Evolutionary conservation across 768 basidiomycete genomes (phyloP), one percentile per base, ranked within the genome.

Genomic region (Tylopilus intermedius): DNA sequence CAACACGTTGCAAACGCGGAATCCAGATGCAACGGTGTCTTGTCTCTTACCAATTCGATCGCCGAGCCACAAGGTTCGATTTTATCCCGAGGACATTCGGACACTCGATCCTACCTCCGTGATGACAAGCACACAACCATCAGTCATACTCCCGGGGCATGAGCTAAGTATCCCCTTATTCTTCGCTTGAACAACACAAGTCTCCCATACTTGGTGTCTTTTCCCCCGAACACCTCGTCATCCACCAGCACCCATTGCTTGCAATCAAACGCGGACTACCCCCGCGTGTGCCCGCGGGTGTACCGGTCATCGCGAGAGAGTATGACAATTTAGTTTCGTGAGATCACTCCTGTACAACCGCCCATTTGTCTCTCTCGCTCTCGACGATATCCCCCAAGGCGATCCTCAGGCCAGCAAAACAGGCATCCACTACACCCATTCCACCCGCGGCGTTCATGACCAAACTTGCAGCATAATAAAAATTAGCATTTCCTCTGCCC

Each of bases 401-500:
- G 58, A 85, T 78, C 59, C 86, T 75, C 65, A 94, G 72, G n/a
- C 87, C 88, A 0, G 93, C 90, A 77, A 86, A 90, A 27, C 90
- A 73, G 27, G 81, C 82, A 64, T 96, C 95, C 2, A 92, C 74
- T 11, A 94, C 11, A 13, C 86, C 86, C n/a, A 88, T 80, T 0
- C 91, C 93, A 58, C 90, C 87, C 3, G 85, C 88, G 58, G 93
- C 78, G 0, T 92, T 94, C 68, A 94, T 93, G 14, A 99, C 95
- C 55, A 98, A 76, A 2, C 94, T 97, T 4, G 88, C 85, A 0
- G 96, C 96, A 62, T 98, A 99, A 72, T 90, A 97, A 72, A 99
- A 99, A 68, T 98, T 98, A 43, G 95, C 94, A 63, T 99, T 98
- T 2, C 93, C 96, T 5, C 92, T 90, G 1, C 93, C 94, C 51